These are phyloP conservation scores for Allantophomopsis cytisporea DNA, from an alignment of 2,329 filamentous ascomycete species.

Conservation along the genomic window DNA sequence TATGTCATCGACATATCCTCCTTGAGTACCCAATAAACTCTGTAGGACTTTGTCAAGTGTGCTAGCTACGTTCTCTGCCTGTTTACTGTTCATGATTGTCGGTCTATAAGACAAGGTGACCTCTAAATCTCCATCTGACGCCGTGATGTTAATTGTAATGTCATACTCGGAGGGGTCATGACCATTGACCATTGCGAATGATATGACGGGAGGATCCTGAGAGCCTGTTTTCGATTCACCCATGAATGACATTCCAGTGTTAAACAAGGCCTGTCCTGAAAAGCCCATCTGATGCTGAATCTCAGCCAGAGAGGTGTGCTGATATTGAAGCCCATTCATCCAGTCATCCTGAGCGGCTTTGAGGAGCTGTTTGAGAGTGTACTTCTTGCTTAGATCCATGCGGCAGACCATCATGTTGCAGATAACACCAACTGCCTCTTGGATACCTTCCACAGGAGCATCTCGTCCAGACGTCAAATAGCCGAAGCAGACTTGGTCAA, in stretches of 20 bases:
- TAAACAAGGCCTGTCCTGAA: conserved; percentile 8
- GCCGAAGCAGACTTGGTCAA: conserved; percentile 24
- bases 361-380: conserved; percentile 14
- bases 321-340: conserved; percentile 17
- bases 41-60: no score
- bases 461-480: conserved; percentile 26
- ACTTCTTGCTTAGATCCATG: conserved; percentile 6
- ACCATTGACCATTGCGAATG: background rate
- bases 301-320: conserved; percentile 27
- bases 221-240: background rate
- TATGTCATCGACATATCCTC: no score
- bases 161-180: conserved; percentile 1
- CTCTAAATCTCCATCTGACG: background rate
- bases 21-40: no score
- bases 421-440: conserved; percentile 29
- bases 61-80: no score
- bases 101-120: background rate
- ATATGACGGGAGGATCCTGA: background rate
- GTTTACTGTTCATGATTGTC: no score
- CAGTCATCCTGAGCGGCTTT: conserved; percentile 17
- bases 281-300: conserved; percentile 17
- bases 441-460: conserved; percentile 27
- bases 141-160: background rate
- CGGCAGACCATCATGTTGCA: conserved; percentile 24
- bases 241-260: conserved; percentile 10